A percentile compares a stretch with the other conserved stretches of the same genome.
Evolutionary conservation across 2,329 filamentous ascomycete species (phyloP).

Genomic region (Leptographium flavum): DNA sequence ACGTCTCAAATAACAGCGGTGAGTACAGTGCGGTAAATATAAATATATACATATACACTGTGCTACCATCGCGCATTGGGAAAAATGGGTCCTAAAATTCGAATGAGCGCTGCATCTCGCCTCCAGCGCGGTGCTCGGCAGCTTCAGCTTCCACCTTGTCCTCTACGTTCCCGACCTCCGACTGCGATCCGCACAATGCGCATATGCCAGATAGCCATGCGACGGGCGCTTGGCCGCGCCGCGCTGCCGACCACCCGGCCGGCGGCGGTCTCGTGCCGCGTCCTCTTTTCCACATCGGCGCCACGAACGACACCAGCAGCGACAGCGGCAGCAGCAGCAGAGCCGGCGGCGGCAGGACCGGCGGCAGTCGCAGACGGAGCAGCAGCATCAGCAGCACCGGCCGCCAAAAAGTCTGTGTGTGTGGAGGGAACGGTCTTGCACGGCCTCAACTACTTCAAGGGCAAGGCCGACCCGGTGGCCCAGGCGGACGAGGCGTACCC

Average conservation of each 20-base stretch:
- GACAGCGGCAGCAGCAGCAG: constrained; percentile 11
- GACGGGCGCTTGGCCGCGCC: constrained; percentile 24
- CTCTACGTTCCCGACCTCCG: too few species aligned
- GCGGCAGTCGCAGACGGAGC: not conserved
- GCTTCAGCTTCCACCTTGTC: too few species aligned
- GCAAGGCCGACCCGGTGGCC: constrained; percentile 57
- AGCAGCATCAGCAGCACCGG: constrained; percentile 9
- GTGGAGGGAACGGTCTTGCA: constrained; percentile 48
- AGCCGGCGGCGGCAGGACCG: not conserved
- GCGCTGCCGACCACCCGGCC: constrained; percentile 14
- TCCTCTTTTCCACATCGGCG: constrained; percentile 22
- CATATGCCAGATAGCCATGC: constrained; percentile 35
- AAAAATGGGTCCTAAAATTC: constrained; percentile 3
- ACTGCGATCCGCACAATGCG: constrained; percentile 19
- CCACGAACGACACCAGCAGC: constrained; percentile 9
- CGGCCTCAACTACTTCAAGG: constrained; percentile 68
- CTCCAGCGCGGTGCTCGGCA: too few species aligned
- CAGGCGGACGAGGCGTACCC: constrained; percentile 65
- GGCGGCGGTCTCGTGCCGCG: constrained; percentile 7
- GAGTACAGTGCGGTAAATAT: too few species aligned
- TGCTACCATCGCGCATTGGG: too few species aligned
- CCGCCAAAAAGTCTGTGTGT: constrained; percentile 9
- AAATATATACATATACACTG: too few species aligned
- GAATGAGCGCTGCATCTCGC: too few species aligned
- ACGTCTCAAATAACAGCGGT: too few species aligned